Base-by-base conservation (phyloP, 2,329 filamentous ascomycete species). In the Colletotrichum lentis region DNA sequence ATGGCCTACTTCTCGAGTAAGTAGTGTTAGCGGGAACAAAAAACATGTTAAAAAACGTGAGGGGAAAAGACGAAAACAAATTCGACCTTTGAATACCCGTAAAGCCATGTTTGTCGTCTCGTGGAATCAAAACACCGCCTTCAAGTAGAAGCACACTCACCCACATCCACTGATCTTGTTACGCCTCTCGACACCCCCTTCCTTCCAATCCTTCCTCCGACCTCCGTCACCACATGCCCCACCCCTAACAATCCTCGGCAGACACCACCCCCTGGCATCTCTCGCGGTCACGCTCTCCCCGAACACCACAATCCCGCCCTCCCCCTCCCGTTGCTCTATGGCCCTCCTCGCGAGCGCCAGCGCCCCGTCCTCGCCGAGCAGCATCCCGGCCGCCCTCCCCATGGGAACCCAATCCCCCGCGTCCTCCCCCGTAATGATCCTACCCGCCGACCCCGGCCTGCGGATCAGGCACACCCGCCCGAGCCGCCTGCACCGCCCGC, bases 201-300 rank as follows among this genome's bases (percentile, higher is more conserved):
- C 31, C 54, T 22, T 14, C 39, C 46, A 2, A 44, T 47, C 27
- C 11, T 12, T 27, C 41, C 20, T 54, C 46, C 52, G 41, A 41
- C 20, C 31, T 8, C 31, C 41, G 24, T 24, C 53, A 18, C 44
- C 64, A 11, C 14, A 27, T 0, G 5, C 59, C 7, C 27, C 37
- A 3, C 24, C 35, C 50, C 39, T n/a, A 14, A 37, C 31, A 3
- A 5, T 50, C 39, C 10, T 44, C 22, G 59, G 52, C 20, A 46
- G 50, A 43, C 53, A 64, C 60, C 64, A 69, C 1, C 41, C 49
- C 58, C 24, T 55, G 31, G 22, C 10, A 22, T 69, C 67, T 27
- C 5, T 49, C 14, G 43, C 63, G n/a, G 22, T n/a, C 0, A 69
- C 41, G 27, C 12, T 16, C 10, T 39, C 31, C 10, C 67, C 67